A percentile compares a stretch with the other conserved stretches of the same genome.
These are phyloP conservation scores for Termitomyces sp. DNA, from an alignment of 768 basidiomycete species.

Conservation along the genomic window DNA sequence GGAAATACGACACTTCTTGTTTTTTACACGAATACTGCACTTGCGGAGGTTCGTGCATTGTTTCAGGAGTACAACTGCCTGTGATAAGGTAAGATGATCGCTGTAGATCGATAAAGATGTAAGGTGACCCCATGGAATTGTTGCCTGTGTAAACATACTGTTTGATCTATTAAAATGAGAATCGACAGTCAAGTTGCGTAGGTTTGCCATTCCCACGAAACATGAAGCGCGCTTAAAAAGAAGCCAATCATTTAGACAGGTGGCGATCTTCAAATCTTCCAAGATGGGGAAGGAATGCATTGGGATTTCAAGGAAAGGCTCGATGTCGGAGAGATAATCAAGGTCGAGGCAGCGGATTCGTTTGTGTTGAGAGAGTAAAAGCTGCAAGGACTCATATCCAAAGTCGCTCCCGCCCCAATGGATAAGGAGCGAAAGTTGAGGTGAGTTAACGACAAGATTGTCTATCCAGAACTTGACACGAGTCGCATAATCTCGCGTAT, in stretches of 20 bases:
- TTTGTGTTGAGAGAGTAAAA: not conserved
- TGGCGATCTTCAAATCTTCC: not conserved
- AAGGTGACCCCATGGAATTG: not conserved
- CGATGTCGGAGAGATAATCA: too few relatives aligned
- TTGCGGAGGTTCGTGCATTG: not conserved
- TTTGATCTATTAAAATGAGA: too few relatives aligned
- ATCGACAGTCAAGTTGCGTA: too few relatives aligned
- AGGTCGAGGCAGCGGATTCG: not conserved
- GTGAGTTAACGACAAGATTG: not conserved
- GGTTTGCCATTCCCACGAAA: too few relatives aligned
- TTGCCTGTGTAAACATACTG: not conserved
- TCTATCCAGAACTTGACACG: not conserved
- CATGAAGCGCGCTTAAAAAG: too few relatives aligned
- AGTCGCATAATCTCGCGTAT: not conserved
- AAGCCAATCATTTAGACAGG: not conserved
- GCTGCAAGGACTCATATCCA: not conserved
- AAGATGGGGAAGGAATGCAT: not conserved
- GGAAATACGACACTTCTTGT: too few relatives aligned
- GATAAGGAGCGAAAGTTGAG: not conserved
- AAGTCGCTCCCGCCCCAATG: fast-evolving
- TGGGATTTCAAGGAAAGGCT: not conserved
- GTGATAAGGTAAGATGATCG: not conserved
- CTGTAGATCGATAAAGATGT: not conserved
- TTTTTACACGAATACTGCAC: not conserved
- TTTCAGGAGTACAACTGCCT: not conserved